Conservation (phyloP, 352 stramenopile genomes). For the Pythium sukuiense region DNA sequence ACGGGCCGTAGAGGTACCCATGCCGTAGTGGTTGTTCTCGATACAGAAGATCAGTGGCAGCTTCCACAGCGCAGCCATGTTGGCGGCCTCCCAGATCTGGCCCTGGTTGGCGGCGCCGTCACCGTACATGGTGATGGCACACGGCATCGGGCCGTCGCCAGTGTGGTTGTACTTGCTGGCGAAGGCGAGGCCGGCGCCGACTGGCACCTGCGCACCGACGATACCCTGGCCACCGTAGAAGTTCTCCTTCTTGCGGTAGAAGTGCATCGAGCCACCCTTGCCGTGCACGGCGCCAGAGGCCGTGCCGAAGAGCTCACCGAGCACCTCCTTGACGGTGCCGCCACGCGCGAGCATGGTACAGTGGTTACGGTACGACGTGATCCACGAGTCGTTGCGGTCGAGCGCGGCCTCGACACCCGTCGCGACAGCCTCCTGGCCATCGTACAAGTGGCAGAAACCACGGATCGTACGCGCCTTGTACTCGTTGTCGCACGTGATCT, state of each 20-base stretch:
- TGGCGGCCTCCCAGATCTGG: conserved; percentile 97
- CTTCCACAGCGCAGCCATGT: conserved; percentile 99
- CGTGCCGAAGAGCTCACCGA: conserved; percentile 97
- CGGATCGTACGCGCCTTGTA: conserved; percentile 99
- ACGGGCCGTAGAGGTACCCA: conserved; percentile 98
- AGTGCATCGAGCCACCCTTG: conserved; percentile 99
- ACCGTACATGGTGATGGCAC: conserved; percentile 97
- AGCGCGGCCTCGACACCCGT: conserved; percentile 97
- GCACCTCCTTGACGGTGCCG: conserved; percentile 90
- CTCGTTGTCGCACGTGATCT: conserved; percentile 99
- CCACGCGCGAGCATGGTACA: conserved; percentile 96
- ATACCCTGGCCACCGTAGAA: conserved; percentile 99
- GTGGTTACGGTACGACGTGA: conserved; percentile 99
- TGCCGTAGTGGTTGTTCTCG: conserved; percentile 99
- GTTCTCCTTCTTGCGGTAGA: conserved; percentile 98
- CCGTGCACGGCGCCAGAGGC: conserved; percentile 87
- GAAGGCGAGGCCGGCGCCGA: conserved; percentile 98
- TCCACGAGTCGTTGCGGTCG: conserved; percentile 95
- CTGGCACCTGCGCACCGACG: conserved; percentile 97
- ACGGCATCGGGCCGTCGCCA: conserved; percentile 88
- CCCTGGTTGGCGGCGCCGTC: conserved; percentile 99
- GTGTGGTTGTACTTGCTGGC: conserved; percentile 98
- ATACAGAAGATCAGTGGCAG: conserved; percentile 99
- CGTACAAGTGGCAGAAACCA: conserved; percentile 99
- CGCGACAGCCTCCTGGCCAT: conserved; percentile 99